A percentile compares a stretch with the other conserved stretches of the same genome.
Conservation (phyloP, 2,329 filamentous ascomycete genomes). For the Leptographium galeiforme region DNA sequence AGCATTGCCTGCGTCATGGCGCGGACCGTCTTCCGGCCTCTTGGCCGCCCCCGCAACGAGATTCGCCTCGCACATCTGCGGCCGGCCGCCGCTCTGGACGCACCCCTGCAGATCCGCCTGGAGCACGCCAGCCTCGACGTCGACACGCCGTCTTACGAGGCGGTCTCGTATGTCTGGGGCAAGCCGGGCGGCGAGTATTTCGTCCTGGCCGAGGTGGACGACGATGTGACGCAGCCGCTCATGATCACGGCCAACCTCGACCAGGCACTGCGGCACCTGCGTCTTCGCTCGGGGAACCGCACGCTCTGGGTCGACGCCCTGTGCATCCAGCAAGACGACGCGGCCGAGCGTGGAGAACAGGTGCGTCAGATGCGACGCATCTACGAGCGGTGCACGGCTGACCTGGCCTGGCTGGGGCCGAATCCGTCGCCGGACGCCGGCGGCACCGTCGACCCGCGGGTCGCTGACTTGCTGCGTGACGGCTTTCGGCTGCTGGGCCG, state of each 20-base stretch:
- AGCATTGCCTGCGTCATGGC: too few relatives aligned
- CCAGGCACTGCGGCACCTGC: slow-evolving; percentile 7
- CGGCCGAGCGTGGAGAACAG: slow-evolving; percentile 6
- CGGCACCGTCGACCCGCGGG: neutral
- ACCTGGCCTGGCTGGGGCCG: slow-evolving; percentile 6
- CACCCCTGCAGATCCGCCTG: neutral
- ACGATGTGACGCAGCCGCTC: neutral
- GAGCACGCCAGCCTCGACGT: slow-evolving; percentile 3
- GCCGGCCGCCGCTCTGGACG: slow-evolving; percentile 1
- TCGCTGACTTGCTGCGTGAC: neutral
- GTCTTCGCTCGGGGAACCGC: neutral
- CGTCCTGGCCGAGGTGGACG: neutral
- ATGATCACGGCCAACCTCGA: slow-evolving; percentile 6
- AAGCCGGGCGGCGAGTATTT: neutral
- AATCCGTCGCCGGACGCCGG: neutral
- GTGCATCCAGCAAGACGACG: slow-evolving; percentile 11
- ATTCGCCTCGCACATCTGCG: slow-evolving; percentile 8
- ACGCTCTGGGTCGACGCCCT: slow-evolving; percentile 12
- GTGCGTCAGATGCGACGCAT: slow-evolving; percentile 9
- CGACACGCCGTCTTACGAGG: slow-evolving; percentile 5
- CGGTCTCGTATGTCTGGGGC: slow-evolving; percentile 11
- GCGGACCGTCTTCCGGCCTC: too few relatives aligned
- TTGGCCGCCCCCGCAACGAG: neutral
- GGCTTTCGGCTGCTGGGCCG: slow-evolving; percentile 2
- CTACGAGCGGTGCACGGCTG: slow-evolving; percentile 4